Evolutionary conservation across 2,329 filamentous ascomycete genomes (phyloP).

Genomic region (Fusarium phyllophilum): DNA sequence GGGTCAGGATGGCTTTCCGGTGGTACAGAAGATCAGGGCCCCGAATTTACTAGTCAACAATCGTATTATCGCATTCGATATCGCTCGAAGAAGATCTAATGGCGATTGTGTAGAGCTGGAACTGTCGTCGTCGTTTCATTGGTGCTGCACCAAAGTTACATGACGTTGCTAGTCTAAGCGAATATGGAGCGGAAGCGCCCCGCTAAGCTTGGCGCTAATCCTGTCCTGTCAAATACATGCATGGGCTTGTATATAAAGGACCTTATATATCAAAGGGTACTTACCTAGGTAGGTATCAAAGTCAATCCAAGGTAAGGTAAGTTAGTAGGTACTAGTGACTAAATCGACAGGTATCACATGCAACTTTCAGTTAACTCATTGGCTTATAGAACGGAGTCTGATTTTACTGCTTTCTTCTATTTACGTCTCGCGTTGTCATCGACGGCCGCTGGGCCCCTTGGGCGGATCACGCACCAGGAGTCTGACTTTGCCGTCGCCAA

Average conservation of each 20-base stretch:
- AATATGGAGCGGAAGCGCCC: conserved; percentile 14
- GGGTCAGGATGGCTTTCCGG: not conserved
- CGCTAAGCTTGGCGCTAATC: conserved; percentile 9
- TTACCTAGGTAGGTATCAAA: not conserved
- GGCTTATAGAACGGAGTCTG: conserved; percentile 34
- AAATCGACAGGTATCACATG: not conserved
- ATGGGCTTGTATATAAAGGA: not conserved
- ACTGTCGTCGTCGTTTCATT: conserved; percentile 15
- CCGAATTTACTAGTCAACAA: not conserved
- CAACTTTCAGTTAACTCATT: not conserved
- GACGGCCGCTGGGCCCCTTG: conserved; percentile 63
- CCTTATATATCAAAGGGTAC: not conserved
- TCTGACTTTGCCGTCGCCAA: conserved; percentile 73
- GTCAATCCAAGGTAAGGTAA: not conserved
- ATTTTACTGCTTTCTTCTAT: conserved; percentile 48
- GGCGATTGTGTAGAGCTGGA: conserved; percentile 11
- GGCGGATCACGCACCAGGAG: conserved; percentile 70
- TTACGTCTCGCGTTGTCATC: conserved; percentile 49
- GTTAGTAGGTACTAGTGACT: too few species aligned
- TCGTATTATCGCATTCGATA: conserved; percentile 1
- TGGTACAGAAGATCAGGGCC: too few species aligned
- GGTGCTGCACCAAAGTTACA: conserved; percentile 11
- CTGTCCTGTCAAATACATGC: not conserved
- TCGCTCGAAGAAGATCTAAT: not conserved
- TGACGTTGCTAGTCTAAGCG: conserved; percentile 38